Conservation (phyloP, 2,329 filamentous ascomycete species). For the Fusarium gaditjirri region DNA sequence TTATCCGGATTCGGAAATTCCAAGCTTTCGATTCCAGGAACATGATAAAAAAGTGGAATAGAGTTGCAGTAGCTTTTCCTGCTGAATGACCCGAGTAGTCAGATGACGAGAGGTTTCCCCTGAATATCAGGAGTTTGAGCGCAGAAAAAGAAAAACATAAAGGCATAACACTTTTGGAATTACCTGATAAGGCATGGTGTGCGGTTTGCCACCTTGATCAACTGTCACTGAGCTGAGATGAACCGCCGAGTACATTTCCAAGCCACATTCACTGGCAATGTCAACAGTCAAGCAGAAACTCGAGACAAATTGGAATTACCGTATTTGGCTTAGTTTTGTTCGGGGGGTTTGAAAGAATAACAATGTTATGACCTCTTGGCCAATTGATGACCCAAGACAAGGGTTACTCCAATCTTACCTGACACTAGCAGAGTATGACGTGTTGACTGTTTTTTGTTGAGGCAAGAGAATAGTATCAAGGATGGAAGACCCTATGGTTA, state of each 20-base stretch:
- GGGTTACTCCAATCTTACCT: background rate
- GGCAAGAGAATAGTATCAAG: rapidly evolving
- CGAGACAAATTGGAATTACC: background rate
- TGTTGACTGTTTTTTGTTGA: background rate
- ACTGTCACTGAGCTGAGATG: background rate
- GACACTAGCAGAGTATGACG: background rate
- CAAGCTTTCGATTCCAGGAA: background rate
- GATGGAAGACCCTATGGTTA: rapidly evolving
- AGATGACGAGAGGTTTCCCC: too few species aligned
- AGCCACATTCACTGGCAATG: background rate
- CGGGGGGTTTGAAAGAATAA: background rate
- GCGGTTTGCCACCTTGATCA: background rate
- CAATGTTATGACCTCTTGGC: background rate
- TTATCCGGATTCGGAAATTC: background rate
- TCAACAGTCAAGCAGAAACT: background rate
- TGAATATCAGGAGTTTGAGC: background rate
- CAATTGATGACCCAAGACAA: background rate
- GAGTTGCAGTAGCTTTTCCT: too few species aligned
- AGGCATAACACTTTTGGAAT: background rate
- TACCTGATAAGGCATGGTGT: background rate
- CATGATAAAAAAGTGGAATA: background rate
- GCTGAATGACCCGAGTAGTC: background rate
- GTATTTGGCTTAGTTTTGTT: background rate
- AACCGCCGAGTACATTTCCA: background rate
- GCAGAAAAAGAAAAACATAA: background rate